These are phyloP conservation scores for Alloteropsis semialata DNA, from an alignment of 176 grass and related monocot genomes.

Conservation along the genomic window DNA sequence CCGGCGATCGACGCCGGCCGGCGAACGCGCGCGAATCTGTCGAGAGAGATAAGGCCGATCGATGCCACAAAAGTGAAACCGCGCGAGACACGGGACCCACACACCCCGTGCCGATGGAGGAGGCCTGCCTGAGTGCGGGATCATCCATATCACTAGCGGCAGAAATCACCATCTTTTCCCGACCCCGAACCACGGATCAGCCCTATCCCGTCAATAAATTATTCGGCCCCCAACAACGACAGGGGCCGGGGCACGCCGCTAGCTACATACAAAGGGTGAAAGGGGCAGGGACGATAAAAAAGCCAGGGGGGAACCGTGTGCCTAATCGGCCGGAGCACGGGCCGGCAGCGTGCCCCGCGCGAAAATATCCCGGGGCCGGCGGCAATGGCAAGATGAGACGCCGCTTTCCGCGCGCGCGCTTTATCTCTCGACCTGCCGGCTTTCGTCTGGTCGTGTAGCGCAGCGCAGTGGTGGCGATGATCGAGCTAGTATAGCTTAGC, in stretches of 20 bases:
- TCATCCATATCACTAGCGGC: slow-evolving; percentile 23
- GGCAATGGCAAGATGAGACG: background rate
- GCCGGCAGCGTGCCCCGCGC: background rate
- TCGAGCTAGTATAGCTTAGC: background rate
- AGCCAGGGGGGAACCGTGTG: background rate
- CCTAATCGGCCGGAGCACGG: background rate
- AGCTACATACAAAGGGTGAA: background rate
- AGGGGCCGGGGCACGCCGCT: background rate
- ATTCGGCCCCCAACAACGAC: slow-evolving; percentile 17
- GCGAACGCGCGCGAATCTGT: no score
- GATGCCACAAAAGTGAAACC: background rate
- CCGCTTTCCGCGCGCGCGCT: slow-evolving; percentile 11
- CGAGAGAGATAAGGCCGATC: slow-evolving; percentile 27
- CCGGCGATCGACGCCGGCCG: background rate
- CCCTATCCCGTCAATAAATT: slow-evolving; percentile 3
- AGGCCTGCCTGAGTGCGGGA: slow-evolving; percentile 18
- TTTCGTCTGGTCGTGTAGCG: background rate
- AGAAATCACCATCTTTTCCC: background rate
- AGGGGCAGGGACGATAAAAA: background rate
- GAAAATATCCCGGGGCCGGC: slow-evolving; percentile 2
- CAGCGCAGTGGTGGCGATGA: background rate
- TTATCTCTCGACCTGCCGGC: background rate
- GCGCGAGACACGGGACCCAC: slow-evolving; percentile 20
- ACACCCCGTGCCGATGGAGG: background rate
- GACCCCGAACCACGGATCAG: background rate